Evolutionary conservation across 345 rosid genomes (phyloP).

Genomic region (Rhizophora mangle): DNA sequence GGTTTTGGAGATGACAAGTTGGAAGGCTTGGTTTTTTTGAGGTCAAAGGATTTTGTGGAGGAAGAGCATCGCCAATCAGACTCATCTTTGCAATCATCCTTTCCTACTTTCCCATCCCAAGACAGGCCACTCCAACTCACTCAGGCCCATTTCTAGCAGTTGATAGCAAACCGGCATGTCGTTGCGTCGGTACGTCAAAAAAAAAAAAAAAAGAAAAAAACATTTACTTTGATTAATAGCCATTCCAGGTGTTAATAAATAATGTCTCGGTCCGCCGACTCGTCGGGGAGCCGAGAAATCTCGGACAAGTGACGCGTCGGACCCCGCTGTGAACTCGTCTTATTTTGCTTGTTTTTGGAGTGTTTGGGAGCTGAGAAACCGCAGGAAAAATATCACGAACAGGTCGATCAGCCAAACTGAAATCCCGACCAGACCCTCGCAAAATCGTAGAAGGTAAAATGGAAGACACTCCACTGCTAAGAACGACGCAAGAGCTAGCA

Average conservation of each 20-base stretch:
- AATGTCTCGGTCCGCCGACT: no score
- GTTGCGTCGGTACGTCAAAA: no score
- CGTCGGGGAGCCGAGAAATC: no score
- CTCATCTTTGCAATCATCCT: constrained; percentile 17
- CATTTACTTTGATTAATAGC: no score
- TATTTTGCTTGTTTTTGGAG: background rate
- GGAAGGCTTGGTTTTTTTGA: constrained; percentile 16
- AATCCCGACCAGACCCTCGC: no score
- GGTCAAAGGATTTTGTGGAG: constrained; percentile 24
- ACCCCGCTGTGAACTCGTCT: no score
- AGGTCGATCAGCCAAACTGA: no score
- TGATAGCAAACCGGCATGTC: no score
- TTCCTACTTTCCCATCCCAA: background rate
- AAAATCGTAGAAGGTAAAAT: constrained; percentile 1
- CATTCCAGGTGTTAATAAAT: no score
- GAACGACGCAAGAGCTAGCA: constrained; percentile 82
- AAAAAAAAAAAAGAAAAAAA: no score
- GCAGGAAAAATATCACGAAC: background rate
- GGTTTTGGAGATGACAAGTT: constrained; percentile 16
- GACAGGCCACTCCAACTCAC: background rate
- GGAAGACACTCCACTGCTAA: constrained; percentile 19
- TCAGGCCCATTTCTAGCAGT: no score
- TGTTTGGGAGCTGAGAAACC: background rate
- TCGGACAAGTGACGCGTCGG: no score
- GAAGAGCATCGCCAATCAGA: constrained; percentile 29